These are phyloP conservation scores for Erythrophleum fordii DNA, from an alignment of 306 rosid species.

Conservation along the genomic window DNA sequence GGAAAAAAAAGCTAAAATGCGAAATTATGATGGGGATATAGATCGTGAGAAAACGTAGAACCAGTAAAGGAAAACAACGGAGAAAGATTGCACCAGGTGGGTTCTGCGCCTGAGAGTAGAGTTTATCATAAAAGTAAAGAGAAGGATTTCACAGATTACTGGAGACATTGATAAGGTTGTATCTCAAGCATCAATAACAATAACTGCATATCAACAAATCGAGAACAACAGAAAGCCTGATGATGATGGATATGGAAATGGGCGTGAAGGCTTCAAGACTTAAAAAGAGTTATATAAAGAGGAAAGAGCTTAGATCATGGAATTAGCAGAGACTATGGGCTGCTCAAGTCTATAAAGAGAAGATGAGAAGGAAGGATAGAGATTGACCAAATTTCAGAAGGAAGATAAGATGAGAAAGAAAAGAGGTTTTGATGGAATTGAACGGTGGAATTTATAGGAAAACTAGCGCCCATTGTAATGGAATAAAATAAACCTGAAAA, in stretches of 20 bases:
- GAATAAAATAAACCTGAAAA: constrained; percentile 14
- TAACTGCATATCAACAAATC: constrained; percentile 29
- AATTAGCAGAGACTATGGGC: constrained; percentile 44
- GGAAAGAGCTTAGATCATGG: constrained; percentile 9
- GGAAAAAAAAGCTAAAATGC: not conserved
- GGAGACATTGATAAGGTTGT: constrained; percentile 55
- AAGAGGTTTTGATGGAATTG: constrained; percentile 63
- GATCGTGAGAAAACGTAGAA: constrained; percentile 79
- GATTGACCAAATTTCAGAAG: constrained; percentile 39
- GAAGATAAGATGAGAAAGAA: constrained; percentile 44
- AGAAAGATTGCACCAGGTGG: constrained; percentile 95
- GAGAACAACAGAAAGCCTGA: not conserved
- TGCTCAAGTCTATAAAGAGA: not conserved
- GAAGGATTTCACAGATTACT: constrained; percentile 72
- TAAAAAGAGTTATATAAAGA: not conserved
- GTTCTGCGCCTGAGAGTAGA: constrained; percentile 75
- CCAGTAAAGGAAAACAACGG: constrained; percentile 95
- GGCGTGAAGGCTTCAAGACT: not conserved
- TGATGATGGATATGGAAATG: constrained; percentile 1
- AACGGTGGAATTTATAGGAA: constrained; percentile 60
- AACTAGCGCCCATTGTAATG: constrained; percentile 29
- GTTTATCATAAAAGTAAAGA: constrained; percentile 68
- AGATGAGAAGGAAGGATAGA: not conserved
- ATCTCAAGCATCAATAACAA: constrained; percentile 45
- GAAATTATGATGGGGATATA: not conserved